Conservation (phyloP, 495 filamentous ascomycete species). For the Hypoxylon fragiforme region DNA sequence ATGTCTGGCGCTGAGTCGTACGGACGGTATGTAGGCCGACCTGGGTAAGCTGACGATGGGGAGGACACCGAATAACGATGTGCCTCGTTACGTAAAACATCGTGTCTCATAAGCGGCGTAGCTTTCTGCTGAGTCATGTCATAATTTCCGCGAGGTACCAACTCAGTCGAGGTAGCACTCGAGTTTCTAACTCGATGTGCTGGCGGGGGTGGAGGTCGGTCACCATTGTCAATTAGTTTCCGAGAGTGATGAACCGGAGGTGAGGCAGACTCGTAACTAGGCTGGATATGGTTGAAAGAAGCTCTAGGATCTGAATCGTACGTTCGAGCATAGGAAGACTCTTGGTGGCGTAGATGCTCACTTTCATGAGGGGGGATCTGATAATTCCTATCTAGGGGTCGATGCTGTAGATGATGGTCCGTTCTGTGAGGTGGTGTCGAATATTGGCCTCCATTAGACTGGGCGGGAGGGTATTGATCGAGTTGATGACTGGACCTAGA, state of each 20-base stretch:
- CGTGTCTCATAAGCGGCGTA: constrained; percentile 50
- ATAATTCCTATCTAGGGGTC: constrained; percentile 39
- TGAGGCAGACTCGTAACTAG: constrained; percentile 13
- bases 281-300: constrained; percentile 22
- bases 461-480: constrained; percentile 37
- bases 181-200: constrained; percentile 47
- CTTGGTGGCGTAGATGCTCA: constrained; percentile 27
- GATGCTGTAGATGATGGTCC: constrained; percentile 40
- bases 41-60: constrained; percentile 45
- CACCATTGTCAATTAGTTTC: constrained; percentile 33
- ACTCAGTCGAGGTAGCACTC: constrained; percentile 42
- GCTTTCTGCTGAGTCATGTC: constrained; percentile 38
- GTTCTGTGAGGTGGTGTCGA: constrained; percentile 35
- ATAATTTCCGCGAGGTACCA: constrained; percentile 38
- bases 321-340: constrained; percentile 11
- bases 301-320: constrained; percentile 29
- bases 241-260: constrained; percentile 20
- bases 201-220: constrained; percentile 51
- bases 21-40: constrained; percentile 51
- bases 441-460: constrained; percentile 35
- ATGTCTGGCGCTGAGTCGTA: constrained; percentile 47
- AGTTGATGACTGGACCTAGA: constrained; percentile 38
- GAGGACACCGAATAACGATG: constrained; percentile 46
- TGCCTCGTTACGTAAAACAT: constrained; percentile 52
- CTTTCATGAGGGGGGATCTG: constrained; percentile 38